Evolutionary conservation across 768 basidiomycete genomes (phyloP).

Genomic region (Xerocomus potaroensis): DNA sequence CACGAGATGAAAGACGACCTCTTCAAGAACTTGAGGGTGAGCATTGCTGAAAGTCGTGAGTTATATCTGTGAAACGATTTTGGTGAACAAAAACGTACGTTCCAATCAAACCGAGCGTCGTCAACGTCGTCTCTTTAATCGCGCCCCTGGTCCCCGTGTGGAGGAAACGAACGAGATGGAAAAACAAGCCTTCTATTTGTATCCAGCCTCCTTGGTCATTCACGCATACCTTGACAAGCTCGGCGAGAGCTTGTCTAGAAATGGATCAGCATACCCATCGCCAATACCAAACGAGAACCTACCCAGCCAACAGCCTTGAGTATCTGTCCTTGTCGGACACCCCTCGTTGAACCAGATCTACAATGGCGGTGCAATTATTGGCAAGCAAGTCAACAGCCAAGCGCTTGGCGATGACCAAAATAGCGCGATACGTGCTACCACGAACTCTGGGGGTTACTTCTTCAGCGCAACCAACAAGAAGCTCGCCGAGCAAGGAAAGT

Average conservation of each 20-base stretch:
- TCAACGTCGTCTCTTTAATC: constrained; percentile 59
- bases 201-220: constrained; percentile 31
- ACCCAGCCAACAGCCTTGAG: constrained; percentile 70
- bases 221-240: constrained; percentile 43
- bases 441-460: constrained; percentile 48
- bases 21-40: constrained; percentile 51
- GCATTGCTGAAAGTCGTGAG: constrained; percentile 37
- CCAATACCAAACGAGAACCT: constrained; percentile 16
- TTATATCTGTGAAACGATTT: background rate
- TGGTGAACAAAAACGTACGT: constrained; percentile 26
- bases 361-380: constrained; percentile 28
- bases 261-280: constrained; percentile 10
- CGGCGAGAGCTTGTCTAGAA: constrained; percentile 41
- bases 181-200: constrained; percentile 40
- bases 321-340: constrained; percentile 52
- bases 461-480: constrained; percentile 43
- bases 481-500: constrained; percentile 32
- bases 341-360: constrained; percentile 43
- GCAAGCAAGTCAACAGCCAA: constrained; percentile 30
- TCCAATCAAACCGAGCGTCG: constrained; percentile 56
- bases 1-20: constrained; percentile 57
- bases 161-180: constrained; percentile 45
- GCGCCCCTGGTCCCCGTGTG: constrained; percentile 39
- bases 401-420: constrained; percentile 42
- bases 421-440: constrained; percentile 37